Evolutionary conservation across 2,329 filamentous ascomycete genomes (phyloP), one percentile per base, ranked within the genome.

Genomic region (Aspergillus sp.): DNA sequence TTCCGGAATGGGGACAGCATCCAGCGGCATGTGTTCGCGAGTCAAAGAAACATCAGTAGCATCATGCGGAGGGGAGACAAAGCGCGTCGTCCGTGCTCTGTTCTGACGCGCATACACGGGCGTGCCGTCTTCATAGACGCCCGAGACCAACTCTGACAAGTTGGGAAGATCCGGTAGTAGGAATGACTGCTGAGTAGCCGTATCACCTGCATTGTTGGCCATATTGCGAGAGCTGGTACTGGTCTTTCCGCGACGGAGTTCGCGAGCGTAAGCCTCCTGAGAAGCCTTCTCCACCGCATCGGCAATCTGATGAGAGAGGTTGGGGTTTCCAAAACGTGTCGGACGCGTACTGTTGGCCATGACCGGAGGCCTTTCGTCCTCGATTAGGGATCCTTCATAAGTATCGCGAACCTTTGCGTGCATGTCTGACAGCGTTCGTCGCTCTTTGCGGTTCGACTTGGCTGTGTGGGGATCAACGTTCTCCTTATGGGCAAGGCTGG

Each of bases 121-220:
- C 1, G 84, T 86, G 12, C 83, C 84, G 64, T 86, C 82, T 60
- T 84, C 80, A 63, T 84, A 85, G 7, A 83, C 78, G 56, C 84
- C 85, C 21, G 85, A 86, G 10, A 88, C 81, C 30, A 88, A 77
- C 67, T 88, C 85, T 5, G 85, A 87, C 59, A 87, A 79, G 65
- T 88, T 86, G 7, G 84, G 82, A 48, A 87, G 75, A 63, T 87
- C 84, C 2, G 86, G 86, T 4, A 89, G 78, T 53, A 85, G 79
- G 68, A 88, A 88, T 0, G 86, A 88, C 61, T 85, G 84, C 41
- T 81, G 79, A 17, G 85, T 87, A 62, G 77, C 77, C 61, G 79
- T 85, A 51, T 80, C 79, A 3, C 79, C 78, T 25, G 69, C 71
- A 43, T 68, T 61, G 32, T 69, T 71, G 17, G 63, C 58, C 45